Evolutionary conservation across 495 filamentous ascomycete genomes (phyloP).

Genomic region (Paragyromitra xinjiangensis): DNA sequence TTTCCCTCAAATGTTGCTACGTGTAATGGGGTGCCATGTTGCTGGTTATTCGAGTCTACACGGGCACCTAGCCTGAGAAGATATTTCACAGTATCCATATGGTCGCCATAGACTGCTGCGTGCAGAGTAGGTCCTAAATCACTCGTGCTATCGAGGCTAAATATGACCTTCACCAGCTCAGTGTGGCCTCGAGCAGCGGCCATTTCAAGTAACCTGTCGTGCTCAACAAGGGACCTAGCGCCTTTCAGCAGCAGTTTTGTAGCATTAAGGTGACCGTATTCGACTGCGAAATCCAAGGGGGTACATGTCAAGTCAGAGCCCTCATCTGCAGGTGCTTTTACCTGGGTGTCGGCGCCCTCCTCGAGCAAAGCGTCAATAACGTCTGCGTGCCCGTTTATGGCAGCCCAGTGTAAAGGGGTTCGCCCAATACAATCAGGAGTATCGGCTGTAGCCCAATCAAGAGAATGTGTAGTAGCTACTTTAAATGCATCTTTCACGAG

Average conservation of each 20-base stretch:
- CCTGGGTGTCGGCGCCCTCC: background rate
- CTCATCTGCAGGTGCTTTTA: background rate
- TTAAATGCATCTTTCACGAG: background rate
- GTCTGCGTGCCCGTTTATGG: conserved; percentile 3
- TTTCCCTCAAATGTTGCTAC: conserved; percentile 28
- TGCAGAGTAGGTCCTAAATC: conserved; percentile 29
- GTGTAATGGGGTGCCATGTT: conserved; percentile 17
- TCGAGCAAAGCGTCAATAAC: conserved; percentile 4
- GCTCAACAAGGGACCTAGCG: background rate
- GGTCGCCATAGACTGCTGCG: conserved; percentile 23
- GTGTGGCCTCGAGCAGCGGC: conserved; percentile 17
- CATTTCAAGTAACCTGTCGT: background rate
- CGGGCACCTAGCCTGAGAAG: conserved; percentile 12
- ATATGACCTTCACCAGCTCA: conserved; percentile 10
- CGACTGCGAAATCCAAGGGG: conserved; percentile 23
- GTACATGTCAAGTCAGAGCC: background rate
- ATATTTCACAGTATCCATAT: background rate
- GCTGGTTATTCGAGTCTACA: background rate
- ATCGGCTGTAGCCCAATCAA: conserved; percentile 1
- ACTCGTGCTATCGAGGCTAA: background rate
- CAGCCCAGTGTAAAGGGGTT: conserved; percentile 29
- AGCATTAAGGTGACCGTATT: conserved; percentile 25
- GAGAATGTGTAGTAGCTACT: background rate
- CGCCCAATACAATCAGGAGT: background rate
- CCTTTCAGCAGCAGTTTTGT: background rate